Evolutionary conservation across 1,284 basidiomycete species (phyloP).

Genomic region (Nidula niveotomentosa): DNA sequence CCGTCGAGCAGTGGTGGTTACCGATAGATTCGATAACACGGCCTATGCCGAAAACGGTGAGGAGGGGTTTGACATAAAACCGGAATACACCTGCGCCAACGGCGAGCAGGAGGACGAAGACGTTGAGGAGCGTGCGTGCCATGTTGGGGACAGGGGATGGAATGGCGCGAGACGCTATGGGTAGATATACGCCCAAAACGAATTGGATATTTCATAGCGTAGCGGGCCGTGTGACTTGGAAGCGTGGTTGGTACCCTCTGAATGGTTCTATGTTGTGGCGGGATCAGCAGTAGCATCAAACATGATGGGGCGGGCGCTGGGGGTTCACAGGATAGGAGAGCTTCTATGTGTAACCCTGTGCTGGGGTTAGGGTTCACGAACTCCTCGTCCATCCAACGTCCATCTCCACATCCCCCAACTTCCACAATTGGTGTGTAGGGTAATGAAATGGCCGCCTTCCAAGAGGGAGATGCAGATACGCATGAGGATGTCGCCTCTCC

Average conservation of each 20-base stretch:
- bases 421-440: no score
- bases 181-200: not conserved
- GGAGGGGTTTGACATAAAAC: slow-evolving; percentile 37
- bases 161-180: not conserved
- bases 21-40: slow-evolving; percentile 41
- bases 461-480: no score
- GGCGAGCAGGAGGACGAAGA: slow-evolving; percentile 22
- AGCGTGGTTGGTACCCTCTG: not conserved
- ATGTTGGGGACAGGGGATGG: not conserved
- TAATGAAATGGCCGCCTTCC: no score
- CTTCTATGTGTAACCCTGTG: no score
- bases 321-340: no score
- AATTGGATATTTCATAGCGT: not conserved
- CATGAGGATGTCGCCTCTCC: no score
- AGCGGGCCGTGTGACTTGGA: not conserved
- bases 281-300: not conserved
- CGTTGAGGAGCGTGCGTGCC: slow-evolving; percentile 16
- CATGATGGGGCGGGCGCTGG: not conserved
- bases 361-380: no score
- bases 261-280: not conserved
- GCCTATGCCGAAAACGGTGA: slow-evolving; percentile 40
- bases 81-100: slow-evolving; percentile 36
- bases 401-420: no score
- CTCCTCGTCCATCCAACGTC: no score
- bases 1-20: slow-evolving; percentile 43